Percentiles rank a stretch among this genome's conserved stretches.
Conservation (phyloP, 2,329 filamentous ascomycete species). For the Penicillium sp. region DNA sequence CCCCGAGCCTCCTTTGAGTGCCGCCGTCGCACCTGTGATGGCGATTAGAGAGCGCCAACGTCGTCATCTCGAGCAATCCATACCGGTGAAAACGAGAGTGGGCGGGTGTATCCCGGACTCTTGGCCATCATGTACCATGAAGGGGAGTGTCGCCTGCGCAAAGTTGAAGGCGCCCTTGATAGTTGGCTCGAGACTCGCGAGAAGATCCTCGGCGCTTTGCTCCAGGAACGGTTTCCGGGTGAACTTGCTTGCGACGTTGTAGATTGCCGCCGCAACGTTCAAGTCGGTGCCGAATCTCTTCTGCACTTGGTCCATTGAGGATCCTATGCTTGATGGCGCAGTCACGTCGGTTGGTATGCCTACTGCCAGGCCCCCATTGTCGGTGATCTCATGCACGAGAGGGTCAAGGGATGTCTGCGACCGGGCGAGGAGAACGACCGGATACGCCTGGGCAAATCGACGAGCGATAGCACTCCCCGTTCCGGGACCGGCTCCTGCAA, state of each 20-base stretch:
- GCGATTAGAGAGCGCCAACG: too few species aligned
- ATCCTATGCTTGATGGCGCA: conserved; percentile 48
- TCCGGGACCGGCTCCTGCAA: conserved; percentile 23
- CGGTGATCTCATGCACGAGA: conserved; percentile 68
- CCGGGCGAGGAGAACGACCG: conserved; percentile 72
- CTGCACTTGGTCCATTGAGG: conserved; percentile 23
- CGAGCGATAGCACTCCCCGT: conserved; percentile 43
- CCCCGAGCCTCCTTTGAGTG: conserved; percentile 50
- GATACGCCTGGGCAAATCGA: conserved; percentile 63
- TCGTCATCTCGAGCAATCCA: not conserved
- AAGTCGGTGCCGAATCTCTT: conserved; percentile 11
- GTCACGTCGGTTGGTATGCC: conserved; percentile 67
- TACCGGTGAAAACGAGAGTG: conserved; percentile 52
- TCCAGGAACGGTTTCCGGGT: conserved; percentile 30
- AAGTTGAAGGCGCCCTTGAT: conserved; percentile 52
- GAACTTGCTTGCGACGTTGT: conserved; percentile 50
- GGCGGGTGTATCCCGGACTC: conserved; percentile 48
- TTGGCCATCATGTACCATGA: conserved; percentile 40
- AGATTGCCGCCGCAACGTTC: conserved; percentile 46
- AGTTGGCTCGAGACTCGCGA: conserved; percentile 18
- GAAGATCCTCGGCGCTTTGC: conserved; percentile 20
- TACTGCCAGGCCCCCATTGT: conserved; percentile 64
- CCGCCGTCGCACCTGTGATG: conserved; percentile 52
- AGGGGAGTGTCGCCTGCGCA: conserved; percentile 48
- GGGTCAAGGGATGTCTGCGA: conserved; percentile 62